Conservation (phyloP, 225 moss, liverwort and hornwort species). For the Takakia lepidozioides region DNA sequence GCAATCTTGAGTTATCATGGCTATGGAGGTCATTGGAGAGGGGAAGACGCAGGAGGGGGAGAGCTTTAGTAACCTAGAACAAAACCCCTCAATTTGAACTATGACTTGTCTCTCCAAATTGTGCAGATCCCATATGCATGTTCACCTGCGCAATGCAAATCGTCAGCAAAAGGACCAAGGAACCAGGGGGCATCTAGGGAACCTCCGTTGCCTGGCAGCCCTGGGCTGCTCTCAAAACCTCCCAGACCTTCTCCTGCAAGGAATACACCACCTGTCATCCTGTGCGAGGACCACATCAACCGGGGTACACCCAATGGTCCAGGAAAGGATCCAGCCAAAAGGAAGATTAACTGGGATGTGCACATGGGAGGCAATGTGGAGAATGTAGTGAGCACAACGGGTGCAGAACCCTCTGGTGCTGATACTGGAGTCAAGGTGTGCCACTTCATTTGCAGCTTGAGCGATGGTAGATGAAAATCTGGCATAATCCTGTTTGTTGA, state of each 20-base stretch:
- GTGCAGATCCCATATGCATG: neutral
- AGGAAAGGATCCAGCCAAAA: conserved; percentile 26
- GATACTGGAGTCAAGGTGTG: conserved; percentile 82
- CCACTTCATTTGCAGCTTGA: neutral
- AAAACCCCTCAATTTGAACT: too few relatives aligned
- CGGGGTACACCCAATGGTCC: too few relatives aligned
- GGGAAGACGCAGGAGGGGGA: too few relatives aligned
- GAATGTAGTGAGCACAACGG: conserved; percentile 7
- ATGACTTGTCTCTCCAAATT: neutral
- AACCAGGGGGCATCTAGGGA: conserved; percentile 20
- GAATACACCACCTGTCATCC: conserved; percentile 5
- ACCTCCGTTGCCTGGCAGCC: conserved; percentile 28
- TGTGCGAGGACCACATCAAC: conserved; percentile 25
- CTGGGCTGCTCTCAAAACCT: conserved; percentile 48
- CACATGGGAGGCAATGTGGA: conserved; percentile 16
- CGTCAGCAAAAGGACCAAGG: conserved; percentile 38
- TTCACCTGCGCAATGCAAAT: conserved; percentile 11
- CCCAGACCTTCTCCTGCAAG: conserved; percentile 57
- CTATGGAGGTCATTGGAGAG: too few relatives aligned
- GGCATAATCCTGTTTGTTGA: neutral
- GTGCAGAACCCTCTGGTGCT: conserved; percentile 14
- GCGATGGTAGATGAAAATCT: neutral
- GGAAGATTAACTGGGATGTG: conserved; percentile 56
- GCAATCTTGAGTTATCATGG: too few relatives aligned
- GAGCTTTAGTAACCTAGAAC: too few relatives aligned